Conservation (phyloP, 345 rosid species). For the Psidium guajava region DNA sequence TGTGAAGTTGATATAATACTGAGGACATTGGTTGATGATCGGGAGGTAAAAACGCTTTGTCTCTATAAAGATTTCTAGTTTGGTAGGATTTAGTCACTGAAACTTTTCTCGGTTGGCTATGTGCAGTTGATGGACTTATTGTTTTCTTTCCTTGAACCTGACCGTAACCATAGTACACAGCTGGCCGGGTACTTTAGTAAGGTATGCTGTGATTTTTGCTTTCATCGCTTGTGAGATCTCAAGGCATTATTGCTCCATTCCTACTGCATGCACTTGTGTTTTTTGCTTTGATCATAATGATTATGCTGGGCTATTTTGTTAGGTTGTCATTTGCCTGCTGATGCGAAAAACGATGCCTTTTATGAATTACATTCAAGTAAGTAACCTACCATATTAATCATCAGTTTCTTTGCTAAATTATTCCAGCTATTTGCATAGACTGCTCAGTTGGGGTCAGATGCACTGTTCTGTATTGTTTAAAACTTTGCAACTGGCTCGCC, state of each 20-base stretch:
- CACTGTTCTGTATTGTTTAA: neutral
- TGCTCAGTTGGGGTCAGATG: neutral
- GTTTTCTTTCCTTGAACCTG: constrained; percentile 72
- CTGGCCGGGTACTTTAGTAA: constrained; percentile 94
- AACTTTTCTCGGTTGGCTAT: neutral
- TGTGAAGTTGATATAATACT: constrained; percentile 91
- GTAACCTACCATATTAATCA: constrained; percentile 1
- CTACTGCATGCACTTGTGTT: neutral
- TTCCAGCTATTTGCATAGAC: neutral
- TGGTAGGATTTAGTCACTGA: neutral
- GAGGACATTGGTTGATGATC: constrained; percentile 85
- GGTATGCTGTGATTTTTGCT: constrained; percentile 40
- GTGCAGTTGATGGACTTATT: constrained; percentile 79
- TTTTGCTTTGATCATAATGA: neutral
- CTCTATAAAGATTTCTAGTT: neutral
- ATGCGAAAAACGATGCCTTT: constrained; percentile 78
- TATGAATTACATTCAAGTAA: constrained; percentile 67
- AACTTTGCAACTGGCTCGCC: neutral
- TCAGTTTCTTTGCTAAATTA: neutral
- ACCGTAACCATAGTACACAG: constrained; percentile 44
- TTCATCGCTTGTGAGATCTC: too few species aligned
- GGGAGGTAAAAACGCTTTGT: constrained; percentile 40
- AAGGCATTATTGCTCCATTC: neutral
- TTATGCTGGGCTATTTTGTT: neutral
- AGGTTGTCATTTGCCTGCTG: constrained; percentile 81